A percentile compares a stretch with the other conserved stretches of the same genome.
Conservation (phyloP, 192 early-diverging fungal species). For the Podila verticillata region DNA sequence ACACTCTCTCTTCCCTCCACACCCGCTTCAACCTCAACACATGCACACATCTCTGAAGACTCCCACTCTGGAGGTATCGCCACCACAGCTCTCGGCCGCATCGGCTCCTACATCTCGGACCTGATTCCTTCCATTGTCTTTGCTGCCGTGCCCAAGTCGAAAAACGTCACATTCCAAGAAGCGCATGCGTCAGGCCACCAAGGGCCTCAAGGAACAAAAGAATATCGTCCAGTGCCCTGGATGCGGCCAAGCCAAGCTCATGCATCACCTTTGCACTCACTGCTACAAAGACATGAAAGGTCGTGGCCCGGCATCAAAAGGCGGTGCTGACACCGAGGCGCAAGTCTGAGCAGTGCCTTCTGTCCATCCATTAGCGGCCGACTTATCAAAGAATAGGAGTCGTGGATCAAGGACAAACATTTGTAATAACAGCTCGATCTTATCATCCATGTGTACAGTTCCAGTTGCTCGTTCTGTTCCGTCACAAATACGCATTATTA, state of each 20-base stretch:
- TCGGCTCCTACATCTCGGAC: constrained; percentile 48
- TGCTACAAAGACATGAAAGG: constrained; percentile 77
- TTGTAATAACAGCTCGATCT: no score
- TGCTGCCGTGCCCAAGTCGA: constrained; percentile 87
- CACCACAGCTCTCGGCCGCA: constrained; percentile 38
- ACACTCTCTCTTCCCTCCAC: not conserved
- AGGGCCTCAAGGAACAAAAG: constrained; percentile 74
- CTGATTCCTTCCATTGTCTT: constrained; percentile 46
- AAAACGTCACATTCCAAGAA: constrained; percentile 93
- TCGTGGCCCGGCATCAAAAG: constrained; percentile 32
- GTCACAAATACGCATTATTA: no score
- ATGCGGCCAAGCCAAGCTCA: constrained; percentile 77
- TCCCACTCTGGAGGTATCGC: constrained; percentile 6
- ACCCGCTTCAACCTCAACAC: not conserved
- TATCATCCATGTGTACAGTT: no score
- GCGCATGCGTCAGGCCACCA: constrained; percentile 83
- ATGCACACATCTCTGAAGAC: not conserved
- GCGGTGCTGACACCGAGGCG: constrained; percentile 8
- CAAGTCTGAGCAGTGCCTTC: not conserved
- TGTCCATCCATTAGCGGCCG: no score
- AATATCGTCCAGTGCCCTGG: constrained; percentile 79
- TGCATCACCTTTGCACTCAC: constrained; percentile 81
- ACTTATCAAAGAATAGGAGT: no score
- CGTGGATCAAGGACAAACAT: no score
- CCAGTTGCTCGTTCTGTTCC: no score